phyloP scores from a whole-genome alignment of 257 asterid genomes.

The Buddleja alternifolia region DNA sequence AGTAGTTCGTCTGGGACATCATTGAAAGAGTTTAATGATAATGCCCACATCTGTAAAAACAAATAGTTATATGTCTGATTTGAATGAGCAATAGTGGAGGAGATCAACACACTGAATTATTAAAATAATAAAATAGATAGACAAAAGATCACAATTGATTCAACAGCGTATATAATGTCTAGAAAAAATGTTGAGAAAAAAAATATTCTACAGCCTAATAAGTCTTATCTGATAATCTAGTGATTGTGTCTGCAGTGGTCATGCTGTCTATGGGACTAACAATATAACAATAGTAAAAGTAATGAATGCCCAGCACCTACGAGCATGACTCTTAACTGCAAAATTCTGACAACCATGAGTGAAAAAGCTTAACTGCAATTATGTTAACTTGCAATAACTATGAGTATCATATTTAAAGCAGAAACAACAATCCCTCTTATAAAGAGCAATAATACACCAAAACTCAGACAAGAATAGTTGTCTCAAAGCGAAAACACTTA shows the following conservation, averaged over 20 bases:
- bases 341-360: constrained; percentile 20
- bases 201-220: constrained; percentile 9
- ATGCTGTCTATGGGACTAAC: background rate
- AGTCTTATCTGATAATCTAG: constrained; percentile 3
- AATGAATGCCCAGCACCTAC: constrained; percentile 16
- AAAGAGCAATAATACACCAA: constrained; percentile 18
- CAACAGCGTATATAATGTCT: no score
- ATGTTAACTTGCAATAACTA: background rate
- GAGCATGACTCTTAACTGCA: background rate
- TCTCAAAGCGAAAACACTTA: constrained; percentile 49
- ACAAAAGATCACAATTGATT: background rate
- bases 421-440: constrained; percentile 14
- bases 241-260: no score
- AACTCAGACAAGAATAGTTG: constrained; percentile 19
- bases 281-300: background rate
- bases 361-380: background rate
- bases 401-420: background rate
- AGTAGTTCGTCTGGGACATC: constrained; percentile 59
- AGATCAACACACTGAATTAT: background rate
- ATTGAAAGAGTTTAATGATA: constrained; percentile 51
- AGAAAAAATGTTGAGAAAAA: no score
- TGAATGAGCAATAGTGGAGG: constrained; percentile 16
- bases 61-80: constrained; percentile 22
- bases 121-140: background rate
- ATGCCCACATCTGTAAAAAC: constrained; percentile 73